These are phyloP conservation scores for Pseudozyma thailandica DNA, from an alignment of 1,284 basidiomycete species.

Conservation along the genomic window DNA sequence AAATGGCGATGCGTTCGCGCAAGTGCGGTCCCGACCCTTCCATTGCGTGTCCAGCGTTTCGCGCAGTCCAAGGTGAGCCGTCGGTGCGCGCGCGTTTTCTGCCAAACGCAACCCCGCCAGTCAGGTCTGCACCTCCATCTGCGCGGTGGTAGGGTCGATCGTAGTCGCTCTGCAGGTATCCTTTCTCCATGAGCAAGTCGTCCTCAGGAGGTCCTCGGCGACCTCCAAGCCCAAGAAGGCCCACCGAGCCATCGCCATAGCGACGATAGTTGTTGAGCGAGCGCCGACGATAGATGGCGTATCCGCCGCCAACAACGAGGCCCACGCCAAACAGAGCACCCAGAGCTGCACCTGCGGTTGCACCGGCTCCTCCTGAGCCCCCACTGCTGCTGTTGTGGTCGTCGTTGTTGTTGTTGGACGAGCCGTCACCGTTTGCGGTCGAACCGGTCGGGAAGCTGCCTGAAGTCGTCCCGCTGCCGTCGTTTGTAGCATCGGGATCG, in stretches of 20 bases:
- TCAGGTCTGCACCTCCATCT: constrained; percentile 14
- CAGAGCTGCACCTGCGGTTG: constrained; percentile 57
- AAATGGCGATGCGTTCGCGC: constrained; percentile 52
- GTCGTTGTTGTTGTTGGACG: constrained; percentile 6
- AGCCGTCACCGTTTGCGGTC: not conserved
- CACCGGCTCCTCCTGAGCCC: constrained; percentile 24
- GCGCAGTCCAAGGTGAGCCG: constrained; percentile 37
- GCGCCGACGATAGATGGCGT: constrained; percentile 46
- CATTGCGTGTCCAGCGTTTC: constrained; percentile 59
- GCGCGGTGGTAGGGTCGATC: constrained; percentile 34
- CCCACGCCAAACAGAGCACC: constrained; percentile 55
- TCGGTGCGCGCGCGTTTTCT: constrained; percentile 26
- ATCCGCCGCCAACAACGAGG: constrained; percentile 56
- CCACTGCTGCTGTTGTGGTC: constrained; percentile 11
- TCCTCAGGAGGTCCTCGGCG: constrained; percentile 41
- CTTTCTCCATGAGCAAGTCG: constrained; percentile 50
- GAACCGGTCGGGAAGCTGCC: constrained; percentile 26
- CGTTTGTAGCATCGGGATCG: not conserved
- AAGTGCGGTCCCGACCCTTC: constrained; percentile 60
- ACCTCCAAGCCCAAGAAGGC: constrained; percentile 32
- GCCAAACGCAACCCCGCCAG: constrained; percentile 13
- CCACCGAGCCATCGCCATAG: constrained; percentile 45
- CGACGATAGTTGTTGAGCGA: constrained; percentile 44
- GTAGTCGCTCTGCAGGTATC: constrained; percentile 21
- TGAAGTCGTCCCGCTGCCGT: constrained; percentile 3